Percentiles rank a stretch among this genome's conserved stretches.
Evolutionary conservation across 805 yeast species (phyloP).

Genomic region (Pichia eremophila): DNA sequence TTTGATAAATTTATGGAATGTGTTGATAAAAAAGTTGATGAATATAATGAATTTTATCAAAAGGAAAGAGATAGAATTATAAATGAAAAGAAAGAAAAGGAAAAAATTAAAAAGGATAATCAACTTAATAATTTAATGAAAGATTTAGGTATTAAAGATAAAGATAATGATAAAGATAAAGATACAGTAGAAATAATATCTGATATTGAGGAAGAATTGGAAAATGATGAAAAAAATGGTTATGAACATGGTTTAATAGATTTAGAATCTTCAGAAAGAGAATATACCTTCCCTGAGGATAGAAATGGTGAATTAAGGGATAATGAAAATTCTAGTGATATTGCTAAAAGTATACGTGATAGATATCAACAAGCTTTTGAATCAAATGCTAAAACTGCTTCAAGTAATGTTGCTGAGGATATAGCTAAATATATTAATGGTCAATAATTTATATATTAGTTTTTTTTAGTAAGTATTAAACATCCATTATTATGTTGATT

Average conservation of each 20-base stretch:
- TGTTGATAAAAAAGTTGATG: constrained; percentile 80
- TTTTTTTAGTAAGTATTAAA: constrained; percentile 13
- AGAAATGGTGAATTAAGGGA: constrained; percentile 51
- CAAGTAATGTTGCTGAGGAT: constrained; percentile 60
- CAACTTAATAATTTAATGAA: constrained; percentile 69
- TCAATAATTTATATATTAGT: constrained; percentile 5
- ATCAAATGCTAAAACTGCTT: constrained; percentile 47
- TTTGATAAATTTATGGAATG: constrained; percentile 83
- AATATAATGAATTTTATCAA: constrained; percentile 73
- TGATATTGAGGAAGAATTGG: constrained; percentile 38
- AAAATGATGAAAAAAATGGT: constrained; percentile 36
- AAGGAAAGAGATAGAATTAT: constrained; percentile 78
- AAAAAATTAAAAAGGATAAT: constrained; percentile 59
- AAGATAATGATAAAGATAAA: neutral
- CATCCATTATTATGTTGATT: constrained; percentile 12
- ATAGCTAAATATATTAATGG: constrained; percentile 53
- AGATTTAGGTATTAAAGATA: constrained; percentile 61
- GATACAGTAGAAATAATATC: constrained; percentile 4
- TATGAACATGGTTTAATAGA: constrained; percentile 37
- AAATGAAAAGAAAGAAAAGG: constrained; percentile 68
- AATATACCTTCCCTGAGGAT: constrained; percentile 60
- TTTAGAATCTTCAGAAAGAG: constrained; percentile 40
- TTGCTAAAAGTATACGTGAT: constrained; percentile 41
- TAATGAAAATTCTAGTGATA: constrained; percentile 41
- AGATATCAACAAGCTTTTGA: constrained; percentile 71